Conservation (phyloP, 371 early-diverging fungal genomes). For the Basidiobolus heterosporus region DNA sequence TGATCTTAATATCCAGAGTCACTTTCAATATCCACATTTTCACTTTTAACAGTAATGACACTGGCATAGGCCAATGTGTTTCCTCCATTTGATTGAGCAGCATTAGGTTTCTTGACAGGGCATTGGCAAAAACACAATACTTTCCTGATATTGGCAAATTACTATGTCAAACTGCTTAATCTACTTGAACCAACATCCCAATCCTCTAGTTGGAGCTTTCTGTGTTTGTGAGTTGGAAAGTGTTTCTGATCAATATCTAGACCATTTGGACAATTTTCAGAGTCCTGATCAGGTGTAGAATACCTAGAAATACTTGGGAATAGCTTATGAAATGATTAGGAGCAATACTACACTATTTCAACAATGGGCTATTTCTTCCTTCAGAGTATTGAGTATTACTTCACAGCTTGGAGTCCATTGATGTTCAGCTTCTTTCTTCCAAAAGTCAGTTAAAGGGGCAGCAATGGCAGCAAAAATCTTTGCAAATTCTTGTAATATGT, state of each 20-base stretch:
- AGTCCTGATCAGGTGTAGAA: no score
- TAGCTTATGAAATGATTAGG: no score
- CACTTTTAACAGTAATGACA: no score
- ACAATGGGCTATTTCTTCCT: neutral
- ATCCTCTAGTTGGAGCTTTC: neutral
- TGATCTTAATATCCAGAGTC: no score
- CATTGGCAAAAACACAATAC: slow-evolving; percentile 11
- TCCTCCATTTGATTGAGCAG: no score
- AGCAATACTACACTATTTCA: no score
- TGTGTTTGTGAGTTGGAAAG: neutral
- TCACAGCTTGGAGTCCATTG: neutral
- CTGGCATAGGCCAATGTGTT: no score
- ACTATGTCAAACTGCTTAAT: slow-evolving; percentile 2
- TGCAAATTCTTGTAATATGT: slow-evolving; percentile 19
- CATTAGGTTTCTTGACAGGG: slow-evolving; percentile 6
- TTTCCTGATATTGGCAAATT: slow-evolving; percentile 13
- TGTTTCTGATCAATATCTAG: no score
- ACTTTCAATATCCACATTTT: no score
- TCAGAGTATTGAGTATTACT: slow-evolving; percentile 2
- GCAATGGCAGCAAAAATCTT: slow-evolving; percentile 8
- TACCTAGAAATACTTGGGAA: no score
- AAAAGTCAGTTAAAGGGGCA: slow-evolving; percentile 13
- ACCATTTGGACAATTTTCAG: no score
- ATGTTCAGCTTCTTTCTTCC: slow-evolving; percentile 8
- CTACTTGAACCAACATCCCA: neutral